phyloP scores from a whole-genome alignment of 768 basidiomycete species.

The Tricholoma matsutake region DNA sequence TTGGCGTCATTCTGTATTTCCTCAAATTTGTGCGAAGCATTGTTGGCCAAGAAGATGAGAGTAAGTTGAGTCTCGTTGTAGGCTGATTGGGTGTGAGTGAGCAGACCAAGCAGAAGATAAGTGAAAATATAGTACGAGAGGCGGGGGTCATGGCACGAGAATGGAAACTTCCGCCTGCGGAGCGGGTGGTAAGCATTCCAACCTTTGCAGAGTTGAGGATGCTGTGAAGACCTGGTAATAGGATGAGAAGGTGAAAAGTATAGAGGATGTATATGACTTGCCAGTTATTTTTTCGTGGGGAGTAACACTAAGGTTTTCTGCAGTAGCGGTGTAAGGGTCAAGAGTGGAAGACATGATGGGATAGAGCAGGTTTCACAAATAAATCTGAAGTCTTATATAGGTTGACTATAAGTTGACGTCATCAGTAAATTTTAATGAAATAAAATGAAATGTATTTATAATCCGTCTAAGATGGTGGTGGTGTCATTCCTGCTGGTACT shows the following conservation, averaged over 20 bases:
- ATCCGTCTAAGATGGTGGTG: slow-evolving; percentile 52
- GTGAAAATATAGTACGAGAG: slow-evolving; percentile 43
- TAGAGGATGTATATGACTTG: slow-evolving; percentile 27
- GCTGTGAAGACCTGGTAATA: slow-evolving; percentile 52
- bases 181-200: slow-evolving; percentile 78
- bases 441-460: slow-evolving; percentile 25
- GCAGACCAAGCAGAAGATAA: neutral
- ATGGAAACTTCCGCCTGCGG: slow-evolving; percentile 65
- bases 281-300: slow-evolving; percentile 68
- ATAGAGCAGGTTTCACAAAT: neutral
- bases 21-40: slow-evolving; percentile 67
- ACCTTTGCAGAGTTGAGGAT: slow-evolving; percentile 62
- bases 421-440: slow-evolving; percentile 32
- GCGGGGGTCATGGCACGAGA: slow-evolving; percentile 78
- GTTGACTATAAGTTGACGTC: slow-evolving; percentile 16
- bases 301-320: slow-evolving; percentile 54
- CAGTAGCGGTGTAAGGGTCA: slow-evolving; percentile 71
- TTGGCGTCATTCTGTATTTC: slow-evolving; percentile 73
- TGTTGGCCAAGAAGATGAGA: slow-evolving; percentile 73
- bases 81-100: slow-evolving; percentile 30
- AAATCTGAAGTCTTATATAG: slow-evolving; percentile 15
- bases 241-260: neutral
- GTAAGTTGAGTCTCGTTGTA: slow-evolving; percentile 45
- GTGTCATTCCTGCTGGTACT: slow-evolving; percentile 58
- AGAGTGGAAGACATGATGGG: slow-evolving; percentile 34